Evolutionary conservation across 331 rosid species (phyloP).

Genomic region (Dryas integrifolia): DNA sequence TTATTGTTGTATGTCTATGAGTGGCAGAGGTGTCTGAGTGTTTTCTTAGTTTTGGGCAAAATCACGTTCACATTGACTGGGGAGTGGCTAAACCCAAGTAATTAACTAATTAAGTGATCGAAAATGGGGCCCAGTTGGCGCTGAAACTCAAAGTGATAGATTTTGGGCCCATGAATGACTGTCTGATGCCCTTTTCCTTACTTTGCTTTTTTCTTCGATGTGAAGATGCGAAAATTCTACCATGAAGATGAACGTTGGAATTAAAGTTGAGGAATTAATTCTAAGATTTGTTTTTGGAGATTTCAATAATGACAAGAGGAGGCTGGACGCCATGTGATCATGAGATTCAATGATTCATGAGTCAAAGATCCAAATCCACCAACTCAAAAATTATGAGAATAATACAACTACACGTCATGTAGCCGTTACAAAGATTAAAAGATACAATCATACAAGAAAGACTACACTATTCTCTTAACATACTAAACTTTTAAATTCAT

Average conservation of each 20-base stretch:
- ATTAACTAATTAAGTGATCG: not conserved
- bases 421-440: conserved; percentile 30
- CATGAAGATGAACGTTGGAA: no score
- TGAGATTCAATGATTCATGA: no score
- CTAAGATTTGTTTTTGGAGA: conserved; percentile 9
- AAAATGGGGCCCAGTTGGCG: not conserved
- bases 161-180: no score
- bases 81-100: not conserved
- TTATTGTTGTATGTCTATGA: no score
- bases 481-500: not conserved
- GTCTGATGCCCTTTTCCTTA: no score
- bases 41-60: not conserved
- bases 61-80: not conserved
- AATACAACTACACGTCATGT: conserved; percentile 12
- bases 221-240: no score
- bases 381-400: no score
- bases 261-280: no score
- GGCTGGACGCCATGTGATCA: conserved; percentile 19
- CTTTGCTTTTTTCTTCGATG: no score
- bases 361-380: no score
- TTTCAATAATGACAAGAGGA: conserved; percentile 18
- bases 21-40: no score
- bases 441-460: not conserved
- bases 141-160: conserved; percentile 14
- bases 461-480: not conserved